Evolutionary conservation across 148 eudicot genomes (phyloP), one percentile per base, ranked within the genome.

Genomic region (Nyssa sinensis): DNA sequence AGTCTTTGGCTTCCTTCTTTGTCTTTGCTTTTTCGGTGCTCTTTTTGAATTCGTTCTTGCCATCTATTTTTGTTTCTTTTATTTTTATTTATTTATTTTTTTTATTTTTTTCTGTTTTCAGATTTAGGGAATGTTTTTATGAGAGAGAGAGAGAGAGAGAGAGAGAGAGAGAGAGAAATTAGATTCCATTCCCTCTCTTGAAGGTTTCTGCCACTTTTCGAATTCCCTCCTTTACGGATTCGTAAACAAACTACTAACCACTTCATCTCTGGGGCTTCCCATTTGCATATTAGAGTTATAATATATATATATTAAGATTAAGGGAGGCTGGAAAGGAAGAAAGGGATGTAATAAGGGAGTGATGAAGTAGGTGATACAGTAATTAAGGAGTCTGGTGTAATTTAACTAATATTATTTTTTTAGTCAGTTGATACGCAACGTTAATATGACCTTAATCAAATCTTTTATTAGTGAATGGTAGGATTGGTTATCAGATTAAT

Each of bases 181-280:
- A 79, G 87, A 94, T 94, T 87, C 98, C 88, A 88, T 86, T 75
- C 97, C 86, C 87, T 87, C 86, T 78, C 33, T 21, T 61, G 80
- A 87, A 88, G 97, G 81, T 86, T 87, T 83, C 67, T 70, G 72
- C 44, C 19, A 57, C 78, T 72, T 83, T 72, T 81, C 28, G 28
- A 80, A 33, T 76, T 78, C 70, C 80, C 69, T 79, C 71, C 74
- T 79, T 86, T 83, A 70, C 81, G 77, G 79, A 72, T 77, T 79
- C 33, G 37, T 55, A 55, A 75, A 47, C 59, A 1, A 29, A 23
- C 39, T 3, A 55, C 59, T 17, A 55, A 55, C 25, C 59, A 55
- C 59, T 55, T 55, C 55, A 13, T 31, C 62, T 24, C 30, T 75
- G 31, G 30, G 25, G 21, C 51, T 31, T 74, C 62, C 66, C 61